These are phyloP conservation scores for Papiliotrema laurentii DNA, from an alignment of 1,284 basidiomycete species.

Conservation along the genomic window DNA sequence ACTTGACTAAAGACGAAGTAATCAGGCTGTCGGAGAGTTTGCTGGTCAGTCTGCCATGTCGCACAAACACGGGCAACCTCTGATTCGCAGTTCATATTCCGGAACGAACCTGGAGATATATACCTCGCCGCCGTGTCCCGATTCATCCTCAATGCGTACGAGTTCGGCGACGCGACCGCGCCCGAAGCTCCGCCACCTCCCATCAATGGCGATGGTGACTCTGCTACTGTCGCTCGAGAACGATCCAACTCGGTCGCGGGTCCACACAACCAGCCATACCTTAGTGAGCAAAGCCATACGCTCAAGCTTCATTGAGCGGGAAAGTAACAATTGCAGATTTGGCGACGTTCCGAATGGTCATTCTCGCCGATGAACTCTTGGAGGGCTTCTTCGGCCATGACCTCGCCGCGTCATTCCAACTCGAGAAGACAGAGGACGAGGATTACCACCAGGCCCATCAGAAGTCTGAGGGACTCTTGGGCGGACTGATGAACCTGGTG, in stretches of 20 bases:
- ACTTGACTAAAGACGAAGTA: constrained; percentile 91
- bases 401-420: constrained; percentile 76
- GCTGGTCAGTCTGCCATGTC: constrained; percentile 58
- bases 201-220: constrained; percentile 46
- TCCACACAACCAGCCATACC: constrained; percentile 70
- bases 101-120: constrained; percentile 93
- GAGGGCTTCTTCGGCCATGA: constrained; percentile 93
- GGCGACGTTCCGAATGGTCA: constrained; percentile 90
- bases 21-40: constrained; percentile 85
- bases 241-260: constrained; percentile 36
- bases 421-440: constrained; percentile 62
- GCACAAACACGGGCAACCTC: background rate
- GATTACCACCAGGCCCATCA: constrained; percentile 52
- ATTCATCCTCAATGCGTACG: constrained; percentile 95
- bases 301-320: constrained; percentile 2
- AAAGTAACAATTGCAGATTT: constrained; percentile 21
- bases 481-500: constrained; percentile 81
- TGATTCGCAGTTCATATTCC: constrained; percentile 80
- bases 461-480: constrained; percentile 59
- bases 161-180: constrained; percentile 83
- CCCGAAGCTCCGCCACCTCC: constrained; percentile 48
- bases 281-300: constrained; percentile 49
- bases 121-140: constrained; percentile 92
- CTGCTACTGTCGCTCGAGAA: constrained; percentile 54
- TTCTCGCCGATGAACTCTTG: constrained; percentile 87